Base-by-base conservation (phyloP, 31 red algal genomes). In the Endocladia muricata region DNA sequence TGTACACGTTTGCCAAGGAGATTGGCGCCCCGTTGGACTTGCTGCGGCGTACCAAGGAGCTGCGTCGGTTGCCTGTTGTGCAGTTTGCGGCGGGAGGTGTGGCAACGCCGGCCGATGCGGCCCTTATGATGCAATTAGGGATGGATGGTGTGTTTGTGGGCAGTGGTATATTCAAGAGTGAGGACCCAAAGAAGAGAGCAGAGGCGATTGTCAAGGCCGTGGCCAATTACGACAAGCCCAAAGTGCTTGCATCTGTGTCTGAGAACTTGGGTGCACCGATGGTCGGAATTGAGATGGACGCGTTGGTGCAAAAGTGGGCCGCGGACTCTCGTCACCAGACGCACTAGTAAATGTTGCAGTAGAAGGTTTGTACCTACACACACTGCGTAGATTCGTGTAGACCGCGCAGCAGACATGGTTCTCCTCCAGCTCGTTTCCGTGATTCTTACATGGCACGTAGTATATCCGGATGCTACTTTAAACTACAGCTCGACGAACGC, bases 141-240 rank as follows among this genome's bases (percentile, higher is more conserved):
- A 85, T 95, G 77, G 96, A 99, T 59, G 92, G 92, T 3, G 96
- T 99, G 55, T 99, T 99, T 90, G 96, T 99, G 1, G 96, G 96
- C 21, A 90, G 84, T 48, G 96, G 96, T 23, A 94, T 99, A 59
- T 99, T 99, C 44, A 99, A 99, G 92, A 91, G 84, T 61, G 88
- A 77, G 3, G 79, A 91, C 44, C 96, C 96, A 0, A 55, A 76
- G 63, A 92, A 88, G 57, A 79, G 96, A 36, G 96, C 96, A 0
- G 88, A 90, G 58, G 96, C 96, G 2, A 99, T 99, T 87, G 96
- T 99, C 41, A 93, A 95, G 67, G 88, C 96, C 42, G 96, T 99
- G 30, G 37, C 96, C 41, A 85, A 99, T 61, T 99, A 81, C 75
- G 70, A 95, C 41, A 86, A 99, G 69, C 75, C 85, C 48, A 93